A percentile compares a stretch with the other conserved stretches of the same genome.
These are phyloP conservation scores for Dianthus caryophyllus DNA, from an alignment of 148 eudicot species.

Conservation along the genomic window DNA sequence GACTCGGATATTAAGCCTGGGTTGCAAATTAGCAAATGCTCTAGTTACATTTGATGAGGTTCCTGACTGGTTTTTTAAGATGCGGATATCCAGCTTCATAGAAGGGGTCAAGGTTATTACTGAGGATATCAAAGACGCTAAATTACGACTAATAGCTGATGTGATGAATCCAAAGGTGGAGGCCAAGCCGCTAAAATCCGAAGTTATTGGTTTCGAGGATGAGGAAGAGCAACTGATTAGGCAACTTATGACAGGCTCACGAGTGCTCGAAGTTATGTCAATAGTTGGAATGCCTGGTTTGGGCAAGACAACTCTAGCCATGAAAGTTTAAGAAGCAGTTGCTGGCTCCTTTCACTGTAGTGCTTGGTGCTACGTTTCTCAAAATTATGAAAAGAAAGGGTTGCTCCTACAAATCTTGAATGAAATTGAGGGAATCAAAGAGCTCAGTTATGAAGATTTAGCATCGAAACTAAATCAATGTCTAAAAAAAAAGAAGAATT, in stretches of 20 bases:
- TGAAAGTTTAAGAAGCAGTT: neutral
- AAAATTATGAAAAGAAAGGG: neutral
- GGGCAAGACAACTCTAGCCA: slow-evolving; percentile 5
- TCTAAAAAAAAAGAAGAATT: slow-evolving; percentile 8
- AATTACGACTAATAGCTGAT: too few species aligned
- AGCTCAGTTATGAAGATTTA: neutral
- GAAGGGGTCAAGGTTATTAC: too few species aligned
- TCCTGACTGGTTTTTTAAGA: too few species aligned
- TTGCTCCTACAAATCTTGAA: neutral
- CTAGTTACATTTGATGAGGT: too few species aligned
- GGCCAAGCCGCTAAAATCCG: too few species aligned
- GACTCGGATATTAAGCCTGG: too few species aligned
- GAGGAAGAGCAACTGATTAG: neutral
- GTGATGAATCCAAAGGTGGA: too few species aligned
- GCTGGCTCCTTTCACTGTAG: neutral
- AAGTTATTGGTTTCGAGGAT: too few species aligned
- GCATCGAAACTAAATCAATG: slow-evolving; percentile 1
- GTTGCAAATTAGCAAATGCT: too few species aligned
- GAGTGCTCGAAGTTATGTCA: neutral
- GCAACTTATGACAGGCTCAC: neutral
- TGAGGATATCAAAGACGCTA: too few species aligned
- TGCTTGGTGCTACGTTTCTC: slow-evolving; percentile 12
- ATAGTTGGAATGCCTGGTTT: slow-evolving; percentile 10
- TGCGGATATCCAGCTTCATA: too few species aligned
- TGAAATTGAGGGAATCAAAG: neutral